These are phyloP conservation scores for Microbotryum scabiosae DNA, from an alignment of 1,284 basidiomycete species.

Conservation along the genomic window DNA sequence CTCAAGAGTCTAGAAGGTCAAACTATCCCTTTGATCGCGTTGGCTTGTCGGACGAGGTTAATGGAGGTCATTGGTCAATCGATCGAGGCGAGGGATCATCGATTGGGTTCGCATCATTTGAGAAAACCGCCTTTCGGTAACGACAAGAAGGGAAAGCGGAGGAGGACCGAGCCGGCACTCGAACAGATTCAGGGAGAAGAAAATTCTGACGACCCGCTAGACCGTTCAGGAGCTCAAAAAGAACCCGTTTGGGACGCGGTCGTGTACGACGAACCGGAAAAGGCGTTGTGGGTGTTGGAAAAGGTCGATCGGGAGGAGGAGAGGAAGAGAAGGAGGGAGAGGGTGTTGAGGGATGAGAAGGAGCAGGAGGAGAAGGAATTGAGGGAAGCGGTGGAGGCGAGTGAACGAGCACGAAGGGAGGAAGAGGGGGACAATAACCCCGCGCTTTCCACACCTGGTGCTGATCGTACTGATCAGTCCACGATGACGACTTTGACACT, in stretches of 20 bases:
- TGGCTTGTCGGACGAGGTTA: constrained; percentile 64
- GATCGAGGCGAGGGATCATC: constrained; percentile 62
- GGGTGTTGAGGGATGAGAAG: constrained; percentile 56
- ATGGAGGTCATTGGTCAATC: constrained; percentile 61
- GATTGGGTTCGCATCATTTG: constrained; percentile 55
- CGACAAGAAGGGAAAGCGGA: constrained; percentile 43
- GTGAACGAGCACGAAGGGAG: constrained; percentile 41
- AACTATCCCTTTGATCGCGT: constrained; percentile 47
- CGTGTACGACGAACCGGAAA: constrained; percentile 62
- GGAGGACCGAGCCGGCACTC: constrained; percentile 6
- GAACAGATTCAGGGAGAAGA: too few species aligned
- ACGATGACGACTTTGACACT: neutral
- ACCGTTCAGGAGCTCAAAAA: constrained; percentile 4
- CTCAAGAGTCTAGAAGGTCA: constrained; percentile 36
- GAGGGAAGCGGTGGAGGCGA: constrained; percentile 43
- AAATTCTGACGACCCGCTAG: too few species aligned
- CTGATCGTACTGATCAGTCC: neutral
- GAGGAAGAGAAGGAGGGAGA: constrained; percentile 57
- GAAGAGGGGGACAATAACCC: constrained; percentile 38
- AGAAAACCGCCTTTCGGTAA: constrained; percentile 47
- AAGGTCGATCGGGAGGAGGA: constrained; percentile 72
- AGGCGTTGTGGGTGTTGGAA: constrained; percentile 63
- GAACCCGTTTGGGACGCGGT: constrained; percentile 67
- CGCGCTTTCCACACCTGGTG: neutral
- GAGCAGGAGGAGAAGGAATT: constrained; percentile 46